Conservation (phyloP, 306 rosid species). For the Begonia loranthoides region DNA sequence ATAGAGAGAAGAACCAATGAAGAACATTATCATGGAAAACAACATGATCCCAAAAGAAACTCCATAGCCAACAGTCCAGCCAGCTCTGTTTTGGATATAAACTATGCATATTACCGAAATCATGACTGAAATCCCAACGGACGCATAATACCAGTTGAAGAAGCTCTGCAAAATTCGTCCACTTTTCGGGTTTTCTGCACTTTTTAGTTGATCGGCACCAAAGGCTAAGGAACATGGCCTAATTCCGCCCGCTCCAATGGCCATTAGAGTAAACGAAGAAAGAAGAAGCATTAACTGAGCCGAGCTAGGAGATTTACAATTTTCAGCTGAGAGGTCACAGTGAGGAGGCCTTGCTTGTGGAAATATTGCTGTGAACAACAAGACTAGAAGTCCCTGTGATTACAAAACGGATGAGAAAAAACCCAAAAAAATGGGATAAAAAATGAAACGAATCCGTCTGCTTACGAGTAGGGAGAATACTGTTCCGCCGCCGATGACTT, state of each 20-base stretch:
- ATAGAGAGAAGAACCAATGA: conserved; percentile 46
- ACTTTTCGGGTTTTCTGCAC: conserved; percentile 31
- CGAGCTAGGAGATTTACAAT: conserved; percentile 23
- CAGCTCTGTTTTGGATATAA: conserved; percentile 39
- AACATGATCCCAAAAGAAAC: conserved; percentile 57
- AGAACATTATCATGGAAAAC: conserved; percentile 36
- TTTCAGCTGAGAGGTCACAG: conserved; percentile 13
- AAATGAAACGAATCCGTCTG: neutral
- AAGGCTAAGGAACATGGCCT: conserved; percentile 68
- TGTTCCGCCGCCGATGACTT: conserved; percentile 34
- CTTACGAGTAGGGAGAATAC: conserved; percentile 43
- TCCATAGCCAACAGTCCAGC: conserved; percentile 63
- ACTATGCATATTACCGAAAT: conserved; percentile 40
- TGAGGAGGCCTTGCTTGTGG: conserved; percentile 50
- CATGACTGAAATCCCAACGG: conserved; percentile 47
- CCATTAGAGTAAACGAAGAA: conserved; percentile 42
- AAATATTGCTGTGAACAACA: conserved; percentile 52
- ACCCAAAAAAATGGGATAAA: neutral
- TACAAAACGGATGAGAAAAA: neutral
- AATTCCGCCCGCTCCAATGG: conserved; percentile 71
- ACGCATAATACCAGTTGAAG: conserved; percentile 75
- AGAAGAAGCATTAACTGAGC: conserved; percentile 32
- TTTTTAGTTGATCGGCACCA: conserved; percentile 52
- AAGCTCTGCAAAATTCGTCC: conserved; percentile 36
- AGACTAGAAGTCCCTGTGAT: conserved; percentile 37